Conservation (phyloP, 306 rosid species). For the Pterocarpus santalinus region DNA sequence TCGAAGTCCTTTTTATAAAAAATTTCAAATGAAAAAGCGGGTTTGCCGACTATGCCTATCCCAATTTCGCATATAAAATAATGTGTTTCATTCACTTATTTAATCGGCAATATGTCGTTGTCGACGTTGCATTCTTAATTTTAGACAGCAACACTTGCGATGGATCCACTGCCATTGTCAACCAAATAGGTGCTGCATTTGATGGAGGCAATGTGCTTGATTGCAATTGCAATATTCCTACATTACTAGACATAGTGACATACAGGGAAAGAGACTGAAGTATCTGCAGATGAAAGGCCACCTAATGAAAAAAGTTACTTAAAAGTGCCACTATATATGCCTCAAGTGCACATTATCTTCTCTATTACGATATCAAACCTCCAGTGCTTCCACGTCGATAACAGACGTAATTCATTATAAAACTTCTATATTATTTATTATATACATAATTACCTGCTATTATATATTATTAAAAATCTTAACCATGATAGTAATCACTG, state of each 20-base stretch:
- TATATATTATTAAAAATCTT: too few relatives aligned
- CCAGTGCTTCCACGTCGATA: background rate
- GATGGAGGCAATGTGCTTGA: constrained; percentile 38
- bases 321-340: constrained; percentile 1
- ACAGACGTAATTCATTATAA: too few relatives aligned
- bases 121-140: constrained; percentile 29
- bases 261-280: background rate
- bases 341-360: background rate
- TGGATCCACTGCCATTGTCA: constrained; percentile 38
- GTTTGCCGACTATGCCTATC: constrained; percentile 54
- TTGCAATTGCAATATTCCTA: constrained; percentile 18
- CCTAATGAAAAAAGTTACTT: constrained; percentile 41
- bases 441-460: too few relatives aligned
- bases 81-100: constrained; percentile 7
- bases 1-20: constrained; percentile 9
- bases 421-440: too few relatives aligned
- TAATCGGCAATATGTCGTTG: constrained; percentile 16
- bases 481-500: too few relatives aligned
- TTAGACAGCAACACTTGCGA: constrained; percentile 34
- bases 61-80: constrained; percentile 20
- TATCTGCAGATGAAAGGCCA: constrained; percentile 32
- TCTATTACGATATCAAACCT: background rate
- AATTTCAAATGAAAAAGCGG: constrained; percentile 26
- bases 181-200: constrained; percentile 32
- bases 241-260: background rate